These are phyloP conservation scores for Hibiscus trionum DNA, from an alignment of 345 rosid species.

Conservation along the genomic window DNA sequence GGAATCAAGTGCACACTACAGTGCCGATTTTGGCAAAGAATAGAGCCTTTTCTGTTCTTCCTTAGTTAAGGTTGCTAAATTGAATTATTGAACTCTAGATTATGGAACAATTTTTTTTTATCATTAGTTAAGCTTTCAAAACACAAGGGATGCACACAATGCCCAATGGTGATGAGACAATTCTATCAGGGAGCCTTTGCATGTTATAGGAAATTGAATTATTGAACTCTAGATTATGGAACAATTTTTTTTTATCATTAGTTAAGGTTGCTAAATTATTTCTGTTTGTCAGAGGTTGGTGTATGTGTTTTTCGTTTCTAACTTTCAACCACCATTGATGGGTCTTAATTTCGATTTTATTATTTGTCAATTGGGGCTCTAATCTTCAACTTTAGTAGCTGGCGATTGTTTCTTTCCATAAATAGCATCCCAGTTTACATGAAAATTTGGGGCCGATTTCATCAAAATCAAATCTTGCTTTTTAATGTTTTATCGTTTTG, in stretches of 20 bases:
- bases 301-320: too few relatives aligned
- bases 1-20: slow-evolving; percentile 84
- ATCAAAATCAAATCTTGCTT: background rate
- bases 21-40: slow-evolving; percentile 85
- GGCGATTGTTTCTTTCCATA: background rate
- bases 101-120: too few relatives aligned
- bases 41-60: slow-evolving; percentile 12
- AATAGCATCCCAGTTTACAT: background rate
- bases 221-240: too few relatives aligned
- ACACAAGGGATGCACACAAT: background rate
- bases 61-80: too few relatives aligned
- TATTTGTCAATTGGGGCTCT: too few relatives aligned
- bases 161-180: background rate
- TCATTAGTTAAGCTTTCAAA: background rate
- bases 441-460: background rate
- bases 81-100: too few relatives aligned
- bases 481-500: background rate
- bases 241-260: too few relatives aligned
- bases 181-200: background rate
- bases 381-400: background rate
- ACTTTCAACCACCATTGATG: too few relatives aligned
- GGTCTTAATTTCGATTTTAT: too few relatives aligned
- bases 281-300: too few relatives aligned
- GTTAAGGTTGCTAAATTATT: too few relatives aligned
- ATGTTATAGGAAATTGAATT: background rate